A percentile compares a stretch with the other conserved stretches of the same genome.
Evolutionary conservation across 148 eudicot genomes (phyloP).

Genomic region (Camellia granthamiana): DNA sequence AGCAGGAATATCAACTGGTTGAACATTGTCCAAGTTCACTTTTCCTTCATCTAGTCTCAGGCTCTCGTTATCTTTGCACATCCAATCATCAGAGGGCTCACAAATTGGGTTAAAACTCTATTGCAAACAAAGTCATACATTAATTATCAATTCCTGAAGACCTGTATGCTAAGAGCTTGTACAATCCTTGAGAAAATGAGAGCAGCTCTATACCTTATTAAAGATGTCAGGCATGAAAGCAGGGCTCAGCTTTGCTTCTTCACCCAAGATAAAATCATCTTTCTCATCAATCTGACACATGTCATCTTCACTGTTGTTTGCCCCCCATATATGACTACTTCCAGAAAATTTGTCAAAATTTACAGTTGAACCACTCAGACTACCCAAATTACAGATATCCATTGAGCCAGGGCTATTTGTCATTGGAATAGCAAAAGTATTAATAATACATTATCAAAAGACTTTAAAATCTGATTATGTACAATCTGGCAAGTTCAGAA

Average conservation of each 20-base stretch:
- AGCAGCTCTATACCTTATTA: conserved; percentile 24
- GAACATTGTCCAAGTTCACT: conserved; percentile 5
- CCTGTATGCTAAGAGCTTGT: not conserved
- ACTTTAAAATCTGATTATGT: not conserved
- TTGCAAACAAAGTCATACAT: not conserved
- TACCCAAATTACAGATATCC: conserved; percentile 31
- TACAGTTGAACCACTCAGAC: conserved; percentile 24
- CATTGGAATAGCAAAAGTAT: conserved; percentile 7
- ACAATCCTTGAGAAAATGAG: not conserved
- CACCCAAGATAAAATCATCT: conserved; percentile 28
- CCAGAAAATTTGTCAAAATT: conserved; percentile 18
- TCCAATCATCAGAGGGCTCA: conserved; percentile 43
- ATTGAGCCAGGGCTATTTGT: conserved; percentile 29
- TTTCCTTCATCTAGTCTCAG: conserved; percentile 23
- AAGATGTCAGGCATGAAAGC: conserved; percentile 18
- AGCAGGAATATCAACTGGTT: conserved; percentile 7
- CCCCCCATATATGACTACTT: conserved; percentile 18
- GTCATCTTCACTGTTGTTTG: conserved; percentile 32
- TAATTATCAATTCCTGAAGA: not conserved
- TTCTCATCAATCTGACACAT: conserved; percentile 49
- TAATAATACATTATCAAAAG: conserved; percentile 19
- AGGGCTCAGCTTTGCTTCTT: conserved; percentile 15
- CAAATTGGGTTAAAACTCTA: conserved; percentile 48
- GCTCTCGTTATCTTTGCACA: conserved; percentile 28
- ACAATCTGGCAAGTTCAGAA: not conserved